Conservation (phyloP, 2,329 filamentous ascomycete species). For the Metarhizium rileyi region DNA sequence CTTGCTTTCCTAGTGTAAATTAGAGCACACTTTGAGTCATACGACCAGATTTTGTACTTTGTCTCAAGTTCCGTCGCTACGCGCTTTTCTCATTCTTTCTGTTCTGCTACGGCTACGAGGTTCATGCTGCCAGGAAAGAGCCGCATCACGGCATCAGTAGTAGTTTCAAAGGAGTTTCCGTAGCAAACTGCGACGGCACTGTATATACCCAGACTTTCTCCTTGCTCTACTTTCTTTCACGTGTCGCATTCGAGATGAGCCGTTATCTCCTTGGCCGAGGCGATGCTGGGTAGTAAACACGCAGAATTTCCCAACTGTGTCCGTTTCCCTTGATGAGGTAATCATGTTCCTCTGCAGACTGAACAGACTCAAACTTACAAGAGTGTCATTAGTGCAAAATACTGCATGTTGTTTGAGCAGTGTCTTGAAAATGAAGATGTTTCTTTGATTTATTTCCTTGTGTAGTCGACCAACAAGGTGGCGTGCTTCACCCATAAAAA, state of each 20-base stretch:
- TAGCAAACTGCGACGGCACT: neutral
- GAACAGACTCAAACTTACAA: neutral
- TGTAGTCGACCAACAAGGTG: neutral
- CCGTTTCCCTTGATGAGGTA: neutral
- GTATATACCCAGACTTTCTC: neutral
- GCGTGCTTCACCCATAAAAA: neutral
- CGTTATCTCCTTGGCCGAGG: neutral
- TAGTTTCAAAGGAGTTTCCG: neutral
- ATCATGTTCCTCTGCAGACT: neutral
- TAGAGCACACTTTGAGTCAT: neutral
- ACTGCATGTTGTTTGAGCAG: too few species aligned
- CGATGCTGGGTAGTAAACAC: neutral
- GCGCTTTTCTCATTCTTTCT: neutral
- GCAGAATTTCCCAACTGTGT: neutral
- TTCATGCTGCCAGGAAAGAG: neutral
- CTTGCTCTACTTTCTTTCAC: neutral
- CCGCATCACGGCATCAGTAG: neutral
- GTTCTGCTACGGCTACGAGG: neutral
- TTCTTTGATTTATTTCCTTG: neutral
- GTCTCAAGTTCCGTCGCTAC: neutral
- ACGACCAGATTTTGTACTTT: neutral
- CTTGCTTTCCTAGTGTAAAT: neutral
- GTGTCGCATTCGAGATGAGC: neutral
- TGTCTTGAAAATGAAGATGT: too few species aligned
- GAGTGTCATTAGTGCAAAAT: too few species aligned